Conservation (phyloP, 2,329 filamentous ascomycete species). For the Aspergillus aculeatus region DNA sequence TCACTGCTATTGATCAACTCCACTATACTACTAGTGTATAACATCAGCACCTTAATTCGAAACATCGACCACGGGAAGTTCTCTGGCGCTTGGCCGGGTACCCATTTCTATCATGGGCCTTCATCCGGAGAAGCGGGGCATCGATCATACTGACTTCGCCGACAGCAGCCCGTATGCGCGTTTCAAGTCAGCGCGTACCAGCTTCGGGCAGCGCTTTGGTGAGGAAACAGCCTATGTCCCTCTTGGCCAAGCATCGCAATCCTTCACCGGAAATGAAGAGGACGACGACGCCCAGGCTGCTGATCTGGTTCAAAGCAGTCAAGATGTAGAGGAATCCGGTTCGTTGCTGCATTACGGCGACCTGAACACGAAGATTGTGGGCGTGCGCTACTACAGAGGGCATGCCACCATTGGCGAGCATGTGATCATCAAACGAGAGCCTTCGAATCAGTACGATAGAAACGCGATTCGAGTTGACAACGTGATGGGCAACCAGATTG, state of each 20-base stretch:
- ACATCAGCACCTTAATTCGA: not conserved
- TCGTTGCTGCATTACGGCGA: slow-evolving; percentile 41
- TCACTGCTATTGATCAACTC: not conserved
- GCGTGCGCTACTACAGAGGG: slow-evolving; percentile 62
- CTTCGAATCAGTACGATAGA: slow-evolving; percentile 65
- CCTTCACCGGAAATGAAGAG: slow-evolving; percentile 26
- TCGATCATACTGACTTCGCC: slow-evolving; percentile 30
- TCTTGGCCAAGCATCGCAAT: slow-evolving; percentile 31
- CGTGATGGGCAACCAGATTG: slow-evolving; percentile 71
- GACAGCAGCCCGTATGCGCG: slow-evolving; percentile 16
- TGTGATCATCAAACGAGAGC: slow-evolving; percentile 64
- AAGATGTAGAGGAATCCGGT: slow-evolving; percentile 36
- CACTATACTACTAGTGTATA: not conserved
- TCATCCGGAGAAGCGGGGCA: slow-evolving; percentile 19
- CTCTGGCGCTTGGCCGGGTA: not conserved
- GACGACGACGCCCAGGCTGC: slow-evolving; percentile 40
- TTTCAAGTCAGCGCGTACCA: slow-evolving; percentile 16
- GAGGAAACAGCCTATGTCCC: slow-evolving; percentile 30
- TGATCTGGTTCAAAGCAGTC: slow-evolving; percentile 32
- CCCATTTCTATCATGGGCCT: slow-evolving; percentile 12
- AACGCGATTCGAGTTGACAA: slow-evolving; percentile 81
- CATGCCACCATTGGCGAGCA: slow-evolving; percentile 62
- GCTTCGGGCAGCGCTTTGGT: slow-evolving; percentile 29
- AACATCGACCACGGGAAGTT: not conserved
- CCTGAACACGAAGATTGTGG: slow-evolving; percentile 58